Conservation (phyloP, 2,329 filamentous ascomycete genomes). For the Fusarium abutilonis region DNA sequence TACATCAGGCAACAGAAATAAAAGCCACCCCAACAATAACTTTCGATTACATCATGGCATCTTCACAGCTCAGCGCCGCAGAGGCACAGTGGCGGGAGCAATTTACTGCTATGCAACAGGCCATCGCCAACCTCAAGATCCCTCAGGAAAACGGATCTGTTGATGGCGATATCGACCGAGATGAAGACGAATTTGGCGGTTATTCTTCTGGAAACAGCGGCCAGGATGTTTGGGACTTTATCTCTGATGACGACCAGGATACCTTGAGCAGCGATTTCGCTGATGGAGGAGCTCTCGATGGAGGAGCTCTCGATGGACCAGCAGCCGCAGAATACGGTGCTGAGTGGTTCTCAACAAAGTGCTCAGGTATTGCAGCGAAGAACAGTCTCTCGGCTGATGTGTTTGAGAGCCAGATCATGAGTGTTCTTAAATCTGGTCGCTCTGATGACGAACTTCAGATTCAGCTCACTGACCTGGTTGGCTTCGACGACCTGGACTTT, state of each 20-base stretch:
- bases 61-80: conserved; percentile 51
- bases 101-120: conserved; percentile 84
- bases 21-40: neutral
- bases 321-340: conserved; percentile 59
- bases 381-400: conserved; percentile 74
- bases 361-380: conserved; percentile 71
- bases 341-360: conserved; percentile 78
- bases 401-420: conserved; percentile 80
- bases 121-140: conserved; percentile 77
- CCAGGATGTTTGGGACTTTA: conserved; percentile 93
- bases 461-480: conserved; percentile 86
- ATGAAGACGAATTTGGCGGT: conserved; percentile 71
- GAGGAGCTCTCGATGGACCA: conserved; percentile 45
- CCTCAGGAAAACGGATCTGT: conserved; percentile 52
- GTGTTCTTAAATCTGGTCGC: conserved; percentile 73
- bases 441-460: conserved; percentile 91
- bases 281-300: conserved; percentile 51
- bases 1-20: neutral
- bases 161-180: conserved; percentile 62
- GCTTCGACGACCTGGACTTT: conserved; percentile 92
- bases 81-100: conserved; percentile 83
- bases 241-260: conserved; percentile 77
- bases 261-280: conserved; percentile 73
- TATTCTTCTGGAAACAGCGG: conserved; percentile 68
- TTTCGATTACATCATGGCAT: conserved; percentile 47